A percentile compares a stretch with the other conserved stretches of the same genome.
These are phyloP conservation scores for Adansonia gregorii DNA, from an alignment of 441 rosid genomes.

Conservation along the genomic window DNA sequence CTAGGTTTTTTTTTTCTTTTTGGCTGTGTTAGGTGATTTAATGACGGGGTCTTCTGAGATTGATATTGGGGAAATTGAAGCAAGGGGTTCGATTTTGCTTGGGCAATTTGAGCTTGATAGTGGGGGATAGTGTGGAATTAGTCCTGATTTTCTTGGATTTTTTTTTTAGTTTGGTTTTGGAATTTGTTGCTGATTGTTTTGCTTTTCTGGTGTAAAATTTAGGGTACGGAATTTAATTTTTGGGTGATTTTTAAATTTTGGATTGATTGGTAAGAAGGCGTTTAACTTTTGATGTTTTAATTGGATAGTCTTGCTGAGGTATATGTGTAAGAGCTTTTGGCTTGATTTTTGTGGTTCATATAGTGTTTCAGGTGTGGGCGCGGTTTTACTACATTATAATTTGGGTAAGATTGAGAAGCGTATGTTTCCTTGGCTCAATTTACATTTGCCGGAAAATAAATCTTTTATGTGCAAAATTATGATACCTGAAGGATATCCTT, in stretches of 20 bases:
- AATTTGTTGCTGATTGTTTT: background rate
- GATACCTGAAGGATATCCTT: background rate
- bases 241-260: background rate
- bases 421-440: background rate
- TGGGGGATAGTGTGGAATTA: background rate
- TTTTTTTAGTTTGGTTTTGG: conserved; percentile 8
- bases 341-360: background rate
- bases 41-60: background rate
- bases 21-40: background rate
- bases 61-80: conserved; percentile 13
- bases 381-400: background rate
- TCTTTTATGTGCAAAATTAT: background rate
- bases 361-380: background rate
- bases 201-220: background rate
- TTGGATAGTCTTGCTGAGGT: conserved; percentile 13
- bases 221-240: background rate
- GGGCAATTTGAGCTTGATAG: background rate
- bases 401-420: conserved; percentile 1
- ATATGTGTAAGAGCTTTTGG: conserved; percentile 14
- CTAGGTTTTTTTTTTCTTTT: conserved; percentile 3
- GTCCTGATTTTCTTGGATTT: conserved; percentile 9
- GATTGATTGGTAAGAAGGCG: background rate
- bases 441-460: background rate
- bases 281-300: conserved; percentile 8
- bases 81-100: background rate